These are phyloP conservation scores for Candida nemodendra DNA, from an alignment of 805 yeast genomes.

Conservation along the genomic window DNA sequence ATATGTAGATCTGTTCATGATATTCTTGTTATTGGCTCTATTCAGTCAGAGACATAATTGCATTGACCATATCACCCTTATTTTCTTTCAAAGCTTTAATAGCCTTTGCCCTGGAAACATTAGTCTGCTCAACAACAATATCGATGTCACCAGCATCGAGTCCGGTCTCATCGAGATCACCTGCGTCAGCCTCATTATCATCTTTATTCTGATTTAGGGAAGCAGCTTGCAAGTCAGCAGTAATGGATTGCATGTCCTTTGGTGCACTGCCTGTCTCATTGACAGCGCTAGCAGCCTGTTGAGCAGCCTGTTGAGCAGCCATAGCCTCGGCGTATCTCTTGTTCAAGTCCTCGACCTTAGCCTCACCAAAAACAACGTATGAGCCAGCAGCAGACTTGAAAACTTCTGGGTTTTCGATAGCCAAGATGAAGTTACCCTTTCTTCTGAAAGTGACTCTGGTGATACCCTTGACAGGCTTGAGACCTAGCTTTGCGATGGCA, in stretches of 20 bases:
- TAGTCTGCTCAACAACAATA: constrained; percentile 88
- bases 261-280: constrained; percentile 35
- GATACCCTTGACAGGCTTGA: constrained; percentile 89
- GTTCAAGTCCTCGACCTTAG: constrained; percentile 91
- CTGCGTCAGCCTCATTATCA: constrained; percentile 52
- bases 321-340: constrained; percentile 82
- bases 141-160: constrained; percentile 78
- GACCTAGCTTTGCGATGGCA: constrained; percentile 79
- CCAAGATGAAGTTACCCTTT: constrained; percentile 87
- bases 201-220: constrained; percentile 40
- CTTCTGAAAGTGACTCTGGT: constrained; percentile 94
- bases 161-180: constrained; percentile 81
- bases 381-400: constrained; percentile 92
- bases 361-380: constrained; percentile 96
- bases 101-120: constrained; percentile 85
- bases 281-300: constrained; percentile 43
- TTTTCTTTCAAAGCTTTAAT: constrained; percentile 85
- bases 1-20: neutral
- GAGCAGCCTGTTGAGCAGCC: constrained; percentile 69
- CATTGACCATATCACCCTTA: constrained; percentile 92
- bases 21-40: constrained; percentile 9
- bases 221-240: constrained; percentile 76
- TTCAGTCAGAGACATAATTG: constrained; percentile 74
- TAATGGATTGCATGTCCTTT: constrained; percentile 75
- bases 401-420: constrained; percentile 92